Conservation (phyloP, 305 asterid genomes). For the Fraxinus latifolia region DNA sequence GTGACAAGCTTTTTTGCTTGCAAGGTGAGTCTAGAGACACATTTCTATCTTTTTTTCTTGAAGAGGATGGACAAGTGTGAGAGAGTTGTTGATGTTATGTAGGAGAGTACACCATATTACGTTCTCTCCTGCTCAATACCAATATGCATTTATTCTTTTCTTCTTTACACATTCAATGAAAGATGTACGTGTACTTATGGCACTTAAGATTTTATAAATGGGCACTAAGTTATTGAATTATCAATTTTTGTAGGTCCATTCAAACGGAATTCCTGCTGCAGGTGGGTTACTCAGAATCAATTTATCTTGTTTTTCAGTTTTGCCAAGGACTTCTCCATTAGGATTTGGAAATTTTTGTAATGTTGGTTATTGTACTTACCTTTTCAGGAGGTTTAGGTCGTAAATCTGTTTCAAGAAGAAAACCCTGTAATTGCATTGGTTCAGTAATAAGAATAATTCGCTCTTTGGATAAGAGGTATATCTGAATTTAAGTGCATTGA, state of each 20-base stretch:
- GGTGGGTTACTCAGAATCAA: constrained; percentile 33
- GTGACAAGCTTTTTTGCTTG: background rate
- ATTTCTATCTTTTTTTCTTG: background rate
- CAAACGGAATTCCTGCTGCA: constrained; percentile 48
- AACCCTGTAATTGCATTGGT: constrained; percentile 63
- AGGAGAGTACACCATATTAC: background rate
- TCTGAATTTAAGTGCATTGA: background rate
- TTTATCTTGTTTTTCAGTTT: background rate
- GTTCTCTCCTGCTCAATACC: constrained; percentile 8
- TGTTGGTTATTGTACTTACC: constrained; percentile 16
- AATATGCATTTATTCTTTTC: background rate
- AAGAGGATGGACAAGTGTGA: background rate
- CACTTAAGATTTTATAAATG: constrained; percentile 13
- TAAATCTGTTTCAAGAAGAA: constrained; percentile 39
- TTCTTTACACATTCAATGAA: background rate
- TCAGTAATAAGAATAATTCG: constrained; percentile 51
- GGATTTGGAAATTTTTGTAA: constrained; percentile 5
- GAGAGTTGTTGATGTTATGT: background rate
- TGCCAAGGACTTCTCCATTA: background rate
- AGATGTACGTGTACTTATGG: background rate
- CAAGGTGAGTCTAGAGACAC: background rate
- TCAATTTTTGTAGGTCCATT: constrained; percentile 37
- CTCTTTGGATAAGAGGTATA: constrained; percentile 57
- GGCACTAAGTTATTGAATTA: constrained; percentile 25
- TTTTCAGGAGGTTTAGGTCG: constrained; percentile 44